Evolutionary conservation across 2,329 filamentous ascomycete species (phyloP), one percentile per base, ranked within the genome.

Genomic region (Ascochyta koolunga): DNA sequence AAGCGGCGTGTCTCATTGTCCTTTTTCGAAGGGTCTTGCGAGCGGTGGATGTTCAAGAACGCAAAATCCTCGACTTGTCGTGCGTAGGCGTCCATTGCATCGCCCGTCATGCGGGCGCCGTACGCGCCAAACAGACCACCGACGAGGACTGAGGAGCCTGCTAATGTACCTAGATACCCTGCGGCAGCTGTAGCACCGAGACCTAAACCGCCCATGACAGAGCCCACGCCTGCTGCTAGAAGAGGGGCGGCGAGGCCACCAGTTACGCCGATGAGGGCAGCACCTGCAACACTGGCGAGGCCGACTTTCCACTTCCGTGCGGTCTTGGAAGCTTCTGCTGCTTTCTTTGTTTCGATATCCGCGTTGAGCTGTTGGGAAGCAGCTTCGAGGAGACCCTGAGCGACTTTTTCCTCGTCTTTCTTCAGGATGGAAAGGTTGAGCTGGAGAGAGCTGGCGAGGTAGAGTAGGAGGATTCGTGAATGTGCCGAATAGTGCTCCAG

Each of bases 51-150:
- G 0, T 91, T 90, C 10, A 96, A 76, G 65, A 98, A 90, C 0
- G 86, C 91, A 73, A 97, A 96, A 68, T 98, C 93, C 65, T 91
- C 86, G 15, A 98, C 88, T 60, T 96, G 91, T 62, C 86, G 87
- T 10, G 89, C 84, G 71, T 96, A 96, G n/a, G 88, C 82, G 60
- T 96, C 91, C 82, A 97, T 89, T 81, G 93, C 91, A 71, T 92
- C 88, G 46, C 87, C 86, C 0, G 89, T 90, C 82, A 96, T 93
- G 31, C 88, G 85, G 1, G 88, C 87, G 37, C 90, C 90, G 69
- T 96, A 96, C n/a, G 95, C 90, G 8, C 95, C 95, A 68, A 98
- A 97, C 33, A 98, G 78, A 32, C 89, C 86, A 15, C 93, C 93
- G 25, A 96, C 88, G 36, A 92, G 80, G 15, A 95, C 83, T 5